Base-by-base conservation (phyloP, 352 stramenopile genomes). In the Saprolegnia diclina region DNA sequence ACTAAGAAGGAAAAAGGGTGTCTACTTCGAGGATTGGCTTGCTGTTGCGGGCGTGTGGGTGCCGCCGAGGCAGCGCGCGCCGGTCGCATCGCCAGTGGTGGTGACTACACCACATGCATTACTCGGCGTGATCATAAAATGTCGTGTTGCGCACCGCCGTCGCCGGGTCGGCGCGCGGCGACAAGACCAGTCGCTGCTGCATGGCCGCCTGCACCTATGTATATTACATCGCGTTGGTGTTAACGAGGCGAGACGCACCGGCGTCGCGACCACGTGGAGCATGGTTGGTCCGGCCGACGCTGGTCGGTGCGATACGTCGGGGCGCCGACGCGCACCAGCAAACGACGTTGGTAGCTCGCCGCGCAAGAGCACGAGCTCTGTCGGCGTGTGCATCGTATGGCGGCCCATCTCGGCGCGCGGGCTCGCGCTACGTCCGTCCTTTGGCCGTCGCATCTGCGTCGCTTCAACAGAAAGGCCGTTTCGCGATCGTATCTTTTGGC, bases 21-120 rank as follows among this genome's bases (percentile, higher is more conserved):
- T 29, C 6, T 63, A 66, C 57, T 66, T 10, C 57, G 57, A 40
- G 57, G 37, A 55, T 66, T 53, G 10, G 29, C 18, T 38, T 53
- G 37, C 7, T 48, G 22, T 32, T 40, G 21, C 14, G 57, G 57
- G 4, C 57, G 40, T 42, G 57, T 66, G 10, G 57, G 57, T 11
- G 57, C 57, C 7, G 57, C 57, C 14, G 57, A 66, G 13, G 57
- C 57, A 24, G 57, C 57, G 21, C 57, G 32, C 42, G 18, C 42
- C 11, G 42, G 42, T n/a, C 42, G 42, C 42, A n/a, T 48, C 3
- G 42, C 18, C n/a, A n/a, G n/a, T 48, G 42, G 42, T n/a, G 18
- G 13, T n/a, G 42, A 3, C 42, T 48, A 48, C 42, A 14, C 13
- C 42, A 48, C 29, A 35, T 6, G 29, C 29, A 35, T 6, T 35